phyloP scores from a whole-genome alignment of 2,329 filamentous ascomycete species.

The Talaromyces sp. region DNA sequence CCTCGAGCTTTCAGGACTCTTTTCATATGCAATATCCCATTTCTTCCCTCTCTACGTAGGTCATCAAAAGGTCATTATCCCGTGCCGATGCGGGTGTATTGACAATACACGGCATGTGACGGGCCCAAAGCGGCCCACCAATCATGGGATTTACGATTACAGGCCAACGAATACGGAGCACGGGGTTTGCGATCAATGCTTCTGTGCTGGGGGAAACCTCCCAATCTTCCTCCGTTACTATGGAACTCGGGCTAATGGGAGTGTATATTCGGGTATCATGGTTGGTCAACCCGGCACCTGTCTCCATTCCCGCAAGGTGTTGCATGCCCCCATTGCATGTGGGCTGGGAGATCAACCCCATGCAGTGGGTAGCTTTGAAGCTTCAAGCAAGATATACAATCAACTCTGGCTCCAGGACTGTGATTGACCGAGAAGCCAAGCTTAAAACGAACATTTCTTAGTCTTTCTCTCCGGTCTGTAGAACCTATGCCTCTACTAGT shows the following conservation, averaged over 20 bases:
- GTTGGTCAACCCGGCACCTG: not conserved
- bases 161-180: not conserved
- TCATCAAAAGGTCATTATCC: not conserved
- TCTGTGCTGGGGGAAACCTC: too few relatives aligned
- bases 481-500: too few relatives aligned
- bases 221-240: not conserved
- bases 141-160: slow-evolving; percentile 27
- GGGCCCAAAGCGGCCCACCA: slow-evolving; percentile 21
- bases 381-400: not conserved
- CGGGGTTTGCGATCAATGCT: too few relatives aligned
- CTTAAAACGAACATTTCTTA: too few relatives aligned
- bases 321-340: slow-evolving; percentile 7
- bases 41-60: not conserved
- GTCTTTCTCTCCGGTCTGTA: too few relatives aligned
- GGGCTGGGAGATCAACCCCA: slow-evolving; percentile 4
- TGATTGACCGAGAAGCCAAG: too few relatives aligned
- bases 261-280: not conserved
- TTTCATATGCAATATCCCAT: slow-evolving; percentile 1
- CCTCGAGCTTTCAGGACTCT: not conserved
- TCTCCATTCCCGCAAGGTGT: not conserved
- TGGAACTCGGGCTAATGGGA: slow-evolving; percentile 1
- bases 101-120: slow-evolving; percentile 31
- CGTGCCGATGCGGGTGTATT: slow-evolving; percentile 12
- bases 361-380: slow-evolving; percentile 2
- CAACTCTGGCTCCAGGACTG: too few relatives aligned